Evolutionary conservation across 148 eudicot species (phyloP).

Genomic region (Chenopodium quinoa): DNA sequence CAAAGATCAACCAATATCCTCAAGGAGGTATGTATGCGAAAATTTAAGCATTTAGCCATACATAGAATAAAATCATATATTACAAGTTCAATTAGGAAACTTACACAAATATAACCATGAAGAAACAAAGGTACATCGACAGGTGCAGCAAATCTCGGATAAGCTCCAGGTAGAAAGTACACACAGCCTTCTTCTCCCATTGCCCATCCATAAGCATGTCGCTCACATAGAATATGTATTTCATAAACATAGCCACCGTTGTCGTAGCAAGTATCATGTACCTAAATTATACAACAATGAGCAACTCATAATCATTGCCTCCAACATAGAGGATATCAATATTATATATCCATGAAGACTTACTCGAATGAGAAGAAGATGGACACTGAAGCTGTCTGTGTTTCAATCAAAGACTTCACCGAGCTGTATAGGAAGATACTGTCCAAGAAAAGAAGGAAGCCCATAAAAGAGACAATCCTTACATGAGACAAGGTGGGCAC

Average conservation of each 20-base stretch:
- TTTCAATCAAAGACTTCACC: constrained; percentile 62
- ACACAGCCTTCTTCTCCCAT: constrained; percentile 97
- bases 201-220: constrained; percentile 99
- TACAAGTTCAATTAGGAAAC: constrained; percentile 28
- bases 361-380: constrained; percentile 98
- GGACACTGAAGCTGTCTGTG: constrained; percentile 86
- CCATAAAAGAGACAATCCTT: constrained; percentile 92
- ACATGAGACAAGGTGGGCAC: constrained; percentile 73
- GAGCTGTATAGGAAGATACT: constrained; percentile 70
- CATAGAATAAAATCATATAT: neutral
- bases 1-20: constrained; percentile 21
- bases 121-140: constrained; percentile 96
- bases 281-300: constrained; percentile 37
- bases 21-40: neutral
- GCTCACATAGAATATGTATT: constrained; percentile 76
- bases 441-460: constrained; percentile 77
- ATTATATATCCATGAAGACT: constrained; percentile 19
- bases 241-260: constrained; percentile 80
- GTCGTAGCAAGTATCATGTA: constrained; percentile 98
- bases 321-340: neutral
- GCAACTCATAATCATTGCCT: constrained; percentile 1
- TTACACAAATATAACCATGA: constrained; percentile 94
- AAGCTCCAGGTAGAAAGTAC: constrained; percentile 94
- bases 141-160: constrained; percentile 90
- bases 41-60: neutral